Percentiles rank a stretch among this genome's conserved stretches.
These are phyloP conservation scores for Cardamine resedifolia DNA, from an alignment of 345 rosid genomes.

Conservation along the genomic window DNA sequence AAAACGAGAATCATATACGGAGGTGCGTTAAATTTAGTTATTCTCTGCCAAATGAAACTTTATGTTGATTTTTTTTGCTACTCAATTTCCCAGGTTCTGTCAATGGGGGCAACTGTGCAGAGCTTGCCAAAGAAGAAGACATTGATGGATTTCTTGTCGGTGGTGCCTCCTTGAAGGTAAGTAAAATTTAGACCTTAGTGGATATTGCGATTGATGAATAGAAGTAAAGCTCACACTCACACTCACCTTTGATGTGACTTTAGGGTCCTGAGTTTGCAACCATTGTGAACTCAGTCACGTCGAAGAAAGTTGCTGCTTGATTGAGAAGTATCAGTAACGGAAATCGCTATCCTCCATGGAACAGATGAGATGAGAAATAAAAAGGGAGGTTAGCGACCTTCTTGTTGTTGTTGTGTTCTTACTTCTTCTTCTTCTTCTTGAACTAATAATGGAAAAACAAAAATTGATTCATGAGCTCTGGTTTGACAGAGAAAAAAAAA, in stretches of 20 bases:
- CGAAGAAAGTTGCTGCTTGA: constrained; percentile 90
- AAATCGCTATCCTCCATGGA: constrained; percentile 25
- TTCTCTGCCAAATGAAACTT: not conserved
- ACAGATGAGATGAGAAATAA: constrained; percentile 27
- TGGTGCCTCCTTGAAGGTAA: constrained; percentile 97
- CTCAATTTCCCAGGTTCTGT: constrained; percentile 67
- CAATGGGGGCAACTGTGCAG: constrained; percentile 86
- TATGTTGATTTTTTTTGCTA: not conserved
- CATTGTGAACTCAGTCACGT: constrained; percentile 84
- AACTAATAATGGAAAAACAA: constrained; percentile 32
- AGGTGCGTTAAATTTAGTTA: constrained; percentile 49
- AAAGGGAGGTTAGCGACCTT: constrained; percentile 25
- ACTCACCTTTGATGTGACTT: constrained; percentile 11
- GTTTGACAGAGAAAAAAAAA: constrained; percentile 25
- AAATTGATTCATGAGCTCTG: constrained; percentile 17
- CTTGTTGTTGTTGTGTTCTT: constrained; percentile 34
- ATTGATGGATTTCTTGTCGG: constrained; percentile 99
- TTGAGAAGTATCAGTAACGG: constrained; percentile 6
- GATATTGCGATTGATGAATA: constrained; percentile 1
- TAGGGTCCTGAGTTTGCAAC: constrained; percentile 98
- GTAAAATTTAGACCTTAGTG: constrained; percentile 3
- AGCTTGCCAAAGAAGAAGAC: constrained; percentile 95
- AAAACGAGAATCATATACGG: constrained; percentile 94
- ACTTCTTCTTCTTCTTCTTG: constrained; percentile 35
- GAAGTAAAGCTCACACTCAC: not conserved